phyloP scores from a whole-genome alignment of 83 land plant genomes.

The Isoetes engelmannii region DNA sequence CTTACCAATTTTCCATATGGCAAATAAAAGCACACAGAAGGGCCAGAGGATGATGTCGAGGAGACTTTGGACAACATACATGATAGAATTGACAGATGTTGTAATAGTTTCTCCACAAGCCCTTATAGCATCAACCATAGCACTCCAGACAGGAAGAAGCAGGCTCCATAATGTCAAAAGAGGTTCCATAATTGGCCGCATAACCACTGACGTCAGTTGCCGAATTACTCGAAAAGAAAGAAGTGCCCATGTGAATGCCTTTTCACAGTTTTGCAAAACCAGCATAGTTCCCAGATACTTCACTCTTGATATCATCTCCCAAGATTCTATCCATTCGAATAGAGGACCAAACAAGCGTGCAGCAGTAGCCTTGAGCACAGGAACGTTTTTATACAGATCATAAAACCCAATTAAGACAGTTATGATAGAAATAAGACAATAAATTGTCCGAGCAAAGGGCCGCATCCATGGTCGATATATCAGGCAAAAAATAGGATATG shows the following conservation, averaged over 20 bases:
- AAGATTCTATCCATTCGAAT: conserved; percentile 90
- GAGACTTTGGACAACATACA: conserved; percentile 20
- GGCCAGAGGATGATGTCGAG: conserved; percentile 46
- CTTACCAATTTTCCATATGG: conserved; percentile 41
- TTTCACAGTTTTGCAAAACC: conserved; percentile 74
- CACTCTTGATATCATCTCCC: conserved; percentile 93
- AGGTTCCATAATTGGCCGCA: conserved; percentile 60
- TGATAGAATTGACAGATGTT: conserved; percentile 29
- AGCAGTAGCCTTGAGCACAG: conserved; percentile 72
- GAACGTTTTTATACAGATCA: conserved; percentile 94
- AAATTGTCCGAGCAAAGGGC: conserved; percentile 64
- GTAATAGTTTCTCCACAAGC: conserved; percentile 30
- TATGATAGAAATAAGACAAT: conserved; percentile 57
- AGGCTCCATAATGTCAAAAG: conserved; percentile 36
- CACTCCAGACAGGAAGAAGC: conserved; percentile 56
- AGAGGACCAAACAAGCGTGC: conserved; percentile 71
- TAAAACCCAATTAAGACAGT: conserved; percentile 88
- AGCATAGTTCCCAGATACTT: conserved; percentile 83
- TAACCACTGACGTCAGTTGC: conserved; percentile 36
- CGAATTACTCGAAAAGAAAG: conserved; percentile 29
- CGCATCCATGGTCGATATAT: conserved; percentile 96
- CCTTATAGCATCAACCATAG: conserved; percentile 27
- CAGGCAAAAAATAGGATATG: conserved; percentile 75
- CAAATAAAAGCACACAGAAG: conserved; percentile 24
- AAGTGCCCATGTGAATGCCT: conserved; percentile 62